Base-by-base conservation (phyloP, 306 rosid genomes). In the Sindora glabra region DNA sequence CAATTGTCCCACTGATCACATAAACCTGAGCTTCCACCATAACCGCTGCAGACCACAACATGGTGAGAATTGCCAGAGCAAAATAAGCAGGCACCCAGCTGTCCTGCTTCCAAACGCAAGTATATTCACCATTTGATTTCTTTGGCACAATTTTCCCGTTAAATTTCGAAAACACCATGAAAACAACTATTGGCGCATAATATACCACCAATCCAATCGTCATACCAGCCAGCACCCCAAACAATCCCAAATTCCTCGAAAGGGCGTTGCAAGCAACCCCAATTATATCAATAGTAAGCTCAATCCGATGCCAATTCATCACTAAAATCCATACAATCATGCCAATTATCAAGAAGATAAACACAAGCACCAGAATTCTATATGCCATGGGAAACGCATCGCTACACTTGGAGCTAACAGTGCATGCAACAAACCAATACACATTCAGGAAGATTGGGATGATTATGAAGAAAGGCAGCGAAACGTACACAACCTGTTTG, bases 351-450 rank as follows among this genome's bases (percentile, higher is more conserved):
- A 89, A 54, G 32, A 92, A 74, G 25, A 88, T 24, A 59, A 92
- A 86, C 6, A 73, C 71, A 21, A 92, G 59, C 0, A 89, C 79
- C 13, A 92, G 10, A 59, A 88, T 81, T 17, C 96, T 63, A 11
- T 86, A 92, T 5, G 34, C 79, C 51, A 88, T 45, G 0, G 96
- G 96, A n/a, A 92, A 82, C 1, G 74, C 61, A 0, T 78, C 62
- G 53, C 81, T 80, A 46, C 98, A 92, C 8, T 73, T 11, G 8
- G 85, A 61, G 74, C 81, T 67, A 5, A 92, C 5, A 0, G 94
- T 77, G 68, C 98, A 92, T 17, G 86, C 95, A 6, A 92, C 95
- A 56, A 92, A 92, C 98, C 96, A 92, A 19, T 86, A 92, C 2
- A 88, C 90, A 55, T 92, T 71, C 50, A 88, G 66, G 56, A 92